Percentiles rank a stretch among this genome's conserved stretches.
Conservation (phyloP, 1,284 basidiomycete genomes). For the Apiotrichum mycotoxinovorans region DNA sequence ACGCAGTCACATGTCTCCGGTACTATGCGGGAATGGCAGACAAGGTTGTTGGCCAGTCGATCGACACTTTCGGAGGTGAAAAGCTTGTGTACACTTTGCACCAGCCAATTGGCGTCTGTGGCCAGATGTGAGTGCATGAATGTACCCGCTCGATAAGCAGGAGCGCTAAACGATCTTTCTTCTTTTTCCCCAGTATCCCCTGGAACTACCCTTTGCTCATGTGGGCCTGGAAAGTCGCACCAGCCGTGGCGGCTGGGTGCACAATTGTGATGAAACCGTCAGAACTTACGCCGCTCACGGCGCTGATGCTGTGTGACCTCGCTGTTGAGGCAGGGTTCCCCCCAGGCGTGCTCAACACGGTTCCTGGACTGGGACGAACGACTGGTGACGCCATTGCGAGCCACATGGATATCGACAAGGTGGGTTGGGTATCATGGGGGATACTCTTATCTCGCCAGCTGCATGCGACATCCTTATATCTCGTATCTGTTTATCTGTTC, state of each 20-base stretch:
- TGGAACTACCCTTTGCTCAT: conserved; percentile 92
- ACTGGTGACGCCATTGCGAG: conserved; percentile 78
- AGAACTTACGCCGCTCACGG: conserved; percentile 85
- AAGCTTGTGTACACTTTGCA: conserved; percentile 83
- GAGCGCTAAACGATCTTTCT: too few relatives aligned
- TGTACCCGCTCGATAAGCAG: too few relatives aligned
- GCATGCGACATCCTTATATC: too few relatives aligned
- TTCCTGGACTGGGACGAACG: conserved; percentile 77
- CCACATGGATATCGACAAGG: conserved; percentile 76
- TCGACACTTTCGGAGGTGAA: conserved; percentile 49
- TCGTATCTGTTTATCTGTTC: too few relatives aligned
- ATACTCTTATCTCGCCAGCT: not conserved
- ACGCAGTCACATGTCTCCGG: conserved; percentile 72
- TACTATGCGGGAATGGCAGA: conserved; percentile 69
- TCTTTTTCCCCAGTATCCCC: conserved; percentile 59
- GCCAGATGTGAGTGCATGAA: conserved; percentile 58
- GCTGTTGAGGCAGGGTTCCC: conserved; percentile 64
- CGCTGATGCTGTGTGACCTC: conserved; percentile 58
- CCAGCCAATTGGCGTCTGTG: conserved; percentile 91
- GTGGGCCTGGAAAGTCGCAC: conserved; percentile 90
- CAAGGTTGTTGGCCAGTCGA: conserved; percentile 59
- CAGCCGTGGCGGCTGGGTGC: conserved; percentile 69
- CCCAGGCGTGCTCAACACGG: conserved; percentile 82
- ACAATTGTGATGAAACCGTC: conserved; percentile 62
- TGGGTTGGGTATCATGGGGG: conserved; percentile 19